phyloP scores from a whole-genome alignment of 139 green algal genomes.

The Ulvella scutata region DNA sequence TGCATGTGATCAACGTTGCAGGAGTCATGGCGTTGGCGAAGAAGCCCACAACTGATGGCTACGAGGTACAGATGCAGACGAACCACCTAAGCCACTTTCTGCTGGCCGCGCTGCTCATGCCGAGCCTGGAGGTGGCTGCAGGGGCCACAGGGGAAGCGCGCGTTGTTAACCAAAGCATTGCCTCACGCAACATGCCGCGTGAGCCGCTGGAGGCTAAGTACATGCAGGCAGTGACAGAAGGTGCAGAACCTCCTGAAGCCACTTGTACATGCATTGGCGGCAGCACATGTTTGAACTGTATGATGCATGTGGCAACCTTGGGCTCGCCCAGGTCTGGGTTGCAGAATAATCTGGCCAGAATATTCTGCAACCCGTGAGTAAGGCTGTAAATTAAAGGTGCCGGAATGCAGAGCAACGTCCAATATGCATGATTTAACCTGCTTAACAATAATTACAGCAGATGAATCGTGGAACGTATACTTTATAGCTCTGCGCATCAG shows the following conservation, averaged over 20 bases:
- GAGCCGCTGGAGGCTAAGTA: conserved; percentile 3
- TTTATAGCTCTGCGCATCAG: too few relatives aligned
- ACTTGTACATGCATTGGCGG: background rate
- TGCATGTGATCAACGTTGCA: background rate
- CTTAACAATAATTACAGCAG: too few relatives aligned
- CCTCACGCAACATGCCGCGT: background rate
- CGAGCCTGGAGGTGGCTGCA: conserved; percentile 7
- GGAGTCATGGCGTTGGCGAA: conserved; percentile 15
- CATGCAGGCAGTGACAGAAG: background rate
- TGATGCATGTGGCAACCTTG: too few relatives aligned
- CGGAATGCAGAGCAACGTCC: too few relatives aligned
- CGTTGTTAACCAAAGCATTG: conserved; percentile 4
- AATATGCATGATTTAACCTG: too few relatives aligned
- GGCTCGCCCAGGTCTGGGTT: too few relatives aligned
- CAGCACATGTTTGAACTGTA: too few relatives aligned
- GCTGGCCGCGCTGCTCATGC: conserved; percentile 8
- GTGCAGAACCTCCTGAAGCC: background rate
- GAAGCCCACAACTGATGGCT: conserved; percentile 7
- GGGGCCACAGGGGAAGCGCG: background rate
- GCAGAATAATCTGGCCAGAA: too few relatives aligned
- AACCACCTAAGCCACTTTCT: conserved; percentile 18
- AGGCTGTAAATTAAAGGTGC: too few relatives aligned
- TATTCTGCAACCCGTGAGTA: too few relatives aligned
- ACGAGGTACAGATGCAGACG: conserved; percentile 19
- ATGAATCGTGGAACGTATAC: too few relatives aligned